Evolutionary conservation across 306 rosid genomes (phyloP).

Genomic region (Vicia sativa): DNA sequence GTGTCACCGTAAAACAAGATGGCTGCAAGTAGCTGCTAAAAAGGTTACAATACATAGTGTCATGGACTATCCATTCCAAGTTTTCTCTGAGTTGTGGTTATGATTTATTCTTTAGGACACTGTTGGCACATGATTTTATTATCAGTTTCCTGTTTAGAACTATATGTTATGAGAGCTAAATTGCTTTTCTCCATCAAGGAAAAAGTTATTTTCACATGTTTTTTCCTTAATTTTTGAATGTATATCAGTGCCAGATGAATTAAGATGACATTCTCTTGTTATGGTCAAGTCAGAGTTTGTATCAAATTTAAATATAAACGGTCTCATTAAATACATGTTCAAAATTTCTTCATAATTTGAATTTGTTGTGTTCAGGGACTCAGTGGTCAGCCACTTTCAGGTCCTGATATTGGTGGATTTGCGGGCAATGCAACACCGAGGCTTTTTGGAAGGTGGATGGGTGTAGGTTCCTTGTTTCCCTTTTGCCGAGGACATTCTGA

Average conservation of each 20-base stretch:
- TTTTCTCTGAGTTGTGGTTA: conserved; percentile 25
- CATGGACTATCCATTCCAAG: conserved; percentile 5
- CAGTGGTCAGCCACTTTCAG: conserved; percentile 95
- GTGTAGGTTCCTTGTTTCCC: conserved; percentile 81
- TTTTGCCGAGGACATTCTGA: conserved; percentile 91
- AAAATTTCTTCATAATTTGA: conserved; percentile 22
- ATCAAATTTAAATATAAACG: neutral
- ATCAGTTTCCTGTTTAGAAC: conserved; percentile 5
- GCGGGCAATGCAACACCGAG: conserved; percentile 87
- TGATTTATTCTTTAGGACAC: conserved; percentile 19
- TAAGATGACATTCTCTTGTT: conserved; percentile 12
- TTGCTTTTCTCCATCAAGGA: neutral
- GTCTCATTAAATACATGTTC: conserved; percentile 22
- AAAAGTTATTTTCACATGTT: neutral
- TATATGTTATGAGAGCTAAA: neutral
- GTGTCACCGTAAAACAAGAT: conserved; percentile 6
- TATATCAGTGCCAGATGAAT: conserved; percentile 27
- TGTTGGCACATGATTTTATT: conserved; percentile 15
- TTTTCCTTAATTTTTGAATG: neutral
- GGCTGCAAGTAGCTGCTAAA: conserved; percentile 9
- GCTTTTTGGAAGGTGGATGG: conserved; percentile 98
- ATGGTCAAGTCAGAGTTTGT: neutral
- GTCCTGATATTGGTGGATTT: conserved; percentile 95
- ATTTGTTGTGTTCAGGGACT: conserved; percentile 69
- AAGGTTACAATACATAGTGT: too few relatives aligned